Evolutionary conservation across 805 yeast genomes (phyloP), one percentile per base, ranked within the genome.

Genomic region (Barnettozyma wickerhamii): DNA sequence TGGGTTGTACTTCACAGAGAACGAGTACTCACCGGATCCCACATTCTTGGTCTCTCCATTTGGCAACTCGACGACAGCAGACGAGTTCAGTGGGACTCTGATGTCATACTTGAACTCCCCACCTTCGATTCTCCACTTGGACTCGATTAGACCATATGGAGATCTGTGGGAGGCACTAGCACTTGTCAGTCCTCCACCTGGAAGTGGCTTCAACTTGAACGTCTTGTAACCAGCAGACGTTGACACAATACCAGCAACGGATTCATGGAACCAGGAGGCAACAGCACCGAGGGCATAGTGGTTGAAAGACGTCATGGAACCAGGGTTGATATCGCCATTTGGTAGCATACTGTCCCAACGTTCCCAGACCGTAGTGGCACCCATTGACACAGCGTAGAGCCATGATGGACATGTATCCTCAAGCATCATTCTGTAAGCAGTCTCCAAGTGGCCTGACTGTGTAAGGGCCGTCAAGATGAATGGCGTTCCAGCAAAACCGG

Each of bases 231-330:
- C 53, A 2, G 43, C 24, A 5, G 19, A 35, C 13, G 19, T 23
- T 30, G 41, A 21, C 33, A 43, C 40, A 17, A 49, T 12, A 35
- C 51, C 53, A 33, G 47, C 51, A 38, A 47, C 38, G 23, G 51
- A 42, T 24, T 49, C 53, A 38, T 45, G 41, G 41, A 49, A 38
- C 51, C 51, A 49, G 6, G 26, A 31, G 7, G 53, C 53, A 26
- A 49, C 53, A 24, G 53, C 48, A 24, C 53, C 51, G 7, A 49
- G 38, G 6, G 53, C 53, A 30, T 49, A 49, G 21, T 49, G 53
- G 39, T 49, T 47, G 37, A 49, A 49, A 4, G 53, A 49, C 10
- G 51, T 47, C 52, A 48, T 48, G 2, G 40, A 46, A 38, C 52
- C 52, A 18, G 52, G 52, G 27, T 48, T 48, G 33, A 48, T 42